phyloP scores from a whole-genome alignment of 169 alveolate genomes.

The Babesia bovis region DNA sequence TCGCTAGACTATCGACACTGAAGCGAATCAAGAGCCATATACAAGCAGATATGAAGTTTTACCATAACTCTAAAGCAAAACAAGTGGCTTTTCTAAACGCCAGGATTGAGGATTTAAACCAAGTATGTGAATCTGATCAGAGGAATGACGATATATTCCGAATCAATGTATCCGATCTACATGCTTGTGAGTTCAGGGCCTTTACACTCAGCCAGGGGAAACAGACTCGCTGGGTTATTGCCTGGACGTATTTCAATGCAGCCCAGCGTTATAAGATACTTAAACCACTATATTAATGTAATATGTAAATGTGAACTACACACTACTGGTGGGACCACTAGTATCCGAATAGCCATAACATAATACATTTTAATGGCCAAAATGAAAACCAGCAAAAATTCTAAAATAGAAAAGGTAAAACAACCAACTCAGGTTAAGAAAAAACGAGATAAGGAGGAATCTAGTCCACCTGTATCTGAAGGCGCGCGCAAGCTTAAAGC shows the following conservation, averaged over 20 bases:
- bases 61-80: slow-evolving; percentile 33
- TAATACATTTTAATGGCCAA: neutral
- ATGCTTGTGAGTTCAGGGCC: slow-evolving; percentile 71
- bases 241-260: slow-evolving; percentile 76
- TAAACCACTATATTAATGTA: neutral
- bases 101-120: slow-evolving; percentile 30
- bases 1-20: slow-evolving; percentile 67
- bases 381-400: neutral
- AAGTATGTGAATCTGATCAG: neutral
- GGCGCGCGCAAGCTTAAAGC: slow-evolving; percentile 25
- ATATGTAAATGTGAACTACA: neutral
- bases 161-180: slow-evolving; percentile 28
- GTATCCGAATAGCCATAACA: neutral
- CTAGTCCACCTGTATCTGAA: neutral
- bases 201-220: slow-evolving; percentile 68
- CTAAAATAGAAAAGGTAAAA: neutral
- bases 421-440: neutral
- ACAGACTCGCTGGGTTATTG: slow-evolving; percentile 74
- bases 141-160: neutral
- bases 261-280: slow-evolving; percentile 58
- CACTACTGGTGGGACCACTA: no score
- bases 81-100: slow-evolving; percentile 65
- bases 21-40: slow-evolving; percentile 71
- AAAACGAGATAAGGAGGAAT: neutral
- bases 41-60: slow-evolving; percentile 69